phyloP scores from a whole-genome alignment of 257 asterid genomes.

The Hygrophila difformis region DNA sequence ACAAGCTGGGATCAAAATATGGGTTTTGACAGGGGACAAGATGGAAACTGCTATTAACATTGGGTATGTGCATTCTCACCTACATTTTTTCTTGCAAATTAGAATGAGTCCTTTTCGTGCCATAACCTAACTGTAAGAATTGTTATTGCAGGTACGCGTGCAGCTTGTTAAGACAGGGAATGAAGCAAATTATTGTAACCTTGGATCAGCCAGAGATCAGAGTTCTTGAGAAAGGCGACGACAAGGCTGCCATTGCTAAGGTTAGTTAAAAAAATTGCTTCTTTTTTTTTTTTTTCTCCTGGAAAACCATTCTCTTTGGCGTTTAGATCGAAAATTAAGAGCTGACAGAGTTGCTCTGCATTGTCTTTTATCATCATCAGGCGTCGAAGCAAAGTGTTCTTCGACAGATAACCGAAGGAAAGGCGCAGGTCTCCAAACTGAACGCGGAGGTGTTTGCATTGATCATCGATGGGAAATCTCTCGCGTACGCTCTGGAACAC shows the following conservation, averaged over 20 bases:
- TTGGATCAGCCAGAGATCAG: constrained; percentile 65
- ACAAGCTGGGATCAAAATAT: constrained; percentile 80
- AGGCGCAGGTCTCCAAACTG: constrained; percentile 37
- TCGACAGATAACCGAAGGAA: constrained; percentile 63
- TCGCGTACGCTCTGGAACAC: constrained; percentile 69
- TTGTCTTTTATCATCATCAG: no score
- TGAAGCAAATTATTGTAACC: constrained; percentile 62
- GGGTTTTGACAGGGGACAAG: constrained; percentile 97
- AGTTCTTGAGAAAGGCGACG: constrained; percentile 60
- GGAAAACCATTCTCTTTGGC: no score
- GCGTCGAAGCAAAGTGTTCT: constrained; percentile 65
- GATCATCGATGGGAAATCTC: constrained; percentile 95
- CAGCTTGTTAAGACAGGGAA: constrained; percentile 99
- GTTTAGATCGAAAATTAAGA: no score
- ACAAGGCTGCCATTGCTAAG: constrained; percentile 67
- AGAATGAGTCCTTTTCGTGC: neutral
- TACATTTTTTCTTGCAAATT: no score
- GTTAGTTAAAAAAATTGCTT: no score
- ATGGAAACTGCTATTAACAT: constrained; percentile 97
- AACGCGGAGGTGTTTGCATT: constrained; percentile 70
- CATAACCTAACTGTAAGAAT: constrained; percentile 26
- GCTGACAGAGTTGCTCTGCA: no score
- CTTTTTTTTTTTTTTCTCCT: no score
- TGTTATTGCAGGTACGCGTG: constrained; percentile 62
- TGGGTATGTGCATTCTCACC: constrained; percentile 36